Evolutionary conservation across 176 grass and related monocot species (phyloP).

Genomic region (Secale cereale): DNA sequence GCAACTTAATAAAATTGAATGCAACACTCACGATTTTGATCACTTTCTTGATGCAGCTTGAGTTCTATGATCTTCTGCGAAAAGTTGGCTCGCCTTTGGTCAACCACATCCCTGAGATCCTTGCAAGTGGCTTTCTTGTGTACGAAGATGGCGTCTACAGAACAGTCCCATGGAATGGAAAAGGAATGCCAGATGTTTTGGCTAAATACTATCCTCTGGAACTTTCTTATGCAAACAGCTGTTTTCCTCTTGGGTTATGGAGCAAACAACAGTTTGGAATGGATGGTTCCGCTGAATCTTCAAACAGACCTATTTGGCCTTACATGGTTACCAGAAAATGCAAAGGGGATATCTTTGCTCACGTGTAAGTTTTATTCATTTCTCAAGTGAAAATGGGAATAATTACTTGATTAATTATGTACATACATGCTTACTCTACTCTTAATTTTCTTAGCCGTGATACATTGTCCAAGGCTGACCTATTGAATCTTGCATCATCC

Average conservation of each 20-base stretch:
- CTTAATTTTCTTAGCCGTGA: slow-evolving; percentile 62
- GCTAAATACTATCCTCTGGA: slow-evolving; percentile 45
- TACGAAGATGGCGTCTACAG: slow-evolving; percentile 45
- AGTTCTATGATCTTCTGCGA: slow-evolving; percentile 79
- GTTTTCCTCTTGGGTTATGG: slow-evolving; percentile 87
- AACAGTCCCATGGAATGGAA: slow-evolving; percentile 88
- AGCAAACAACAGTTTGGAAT: slow-evolving; percentile 64
- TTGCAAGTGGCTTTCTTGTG: slow-evolving; percentile 90
- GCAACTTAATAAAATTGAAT: not conserved
- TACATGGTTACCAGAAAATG: slow-evolving; percentile 94
- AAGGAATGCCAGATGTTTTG: slow-evolving; percentile 66
- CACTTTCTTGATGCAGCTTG: slow-evolving; percentile 53
- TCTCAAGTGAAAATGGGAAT: not conserved
- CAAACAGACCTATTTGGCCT: slow-evolving; percentile 65
- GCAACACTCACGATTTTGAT: slow-evolving; percentile 21
- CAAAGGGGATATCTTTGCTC: slow-evolving; percentile 91
- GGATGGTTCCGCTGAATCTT: slow-evolving; percentile 33
- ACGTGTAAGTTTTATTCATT: slow-evolving; percentile 58
- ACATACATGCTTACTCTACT: not conserved
- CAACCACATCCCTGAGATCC: slow-evolving; percentile 74
- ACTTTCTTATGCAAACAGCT: slow-evolving; percentile 29
- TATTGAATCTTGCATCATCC: slow-evolving; percentile 74
- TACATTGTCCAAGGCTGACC: slow-evolving; percentile 59
- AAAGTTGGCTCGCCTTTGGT: slow-evolving; percentile 63
- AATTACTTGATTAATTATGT: slow-evolving; percentile 20